Evolutionary conservation across 768 basidiomycete species (phyloP), one percentile per base, ranked within the genome.

Genomic region (Mycena indigotica): DNA sequence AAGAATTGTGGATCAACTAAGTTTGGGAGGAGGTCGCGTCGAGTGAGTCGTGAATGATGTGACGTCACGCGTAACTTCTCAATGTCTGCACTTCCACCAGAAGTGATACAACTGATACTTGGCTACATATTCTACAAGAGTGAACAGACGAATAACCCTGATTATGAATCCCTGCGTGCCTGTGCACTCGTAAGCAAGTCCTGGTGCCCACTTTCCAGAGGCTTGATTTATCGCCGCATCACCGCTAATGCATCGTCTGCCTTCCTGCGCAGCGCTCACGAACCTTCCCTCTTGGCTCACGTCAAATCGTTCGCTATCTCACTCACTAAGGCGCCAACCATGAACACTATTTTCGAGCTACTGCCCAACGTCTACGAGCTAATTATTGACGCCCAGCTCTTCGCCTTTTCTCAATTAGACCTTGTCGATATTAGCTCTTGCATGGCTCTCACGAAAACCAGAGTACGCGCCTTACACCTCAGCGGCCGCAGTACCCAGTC

Each of bases 401-500:
- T 63, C 38, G 55, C 57, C 4, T 16, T 59, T 26, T 28, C 46
- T 4, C 4, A 48, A 26, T 5, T 13, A 23, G 46, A 48, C 4
- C 30, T 15, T 29, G 16, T 39, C 21, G 48, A 44, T 13, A 25
- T 30, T 5, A 40, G 23, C 24, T 32, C 55, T 13, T 6, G 4
- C 19, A 44, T 60, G 17, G 30, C 48, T 13, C 16, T 53, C 29
- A 53, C 29, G 30, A 30, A 52, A 15, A 21, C 35, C 19, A 41
- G 2, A 30, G 50, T 65, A 19, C 62, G 62, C n/a, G 41, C 64
- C 23, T 49, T 65, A 3, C 45, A 46, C 6, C 55, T 80, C 23
- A 53, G 65, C 13, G 41, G 57, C 0, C 77, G 72, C 53, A 74
- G 77, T 41, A 66, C 76, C 1, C 77, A 79, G 63, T 78, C 79